Evolutionary conservation across 768 basidiomycete genomes (phyloP).

Genomic region (Boletus sp.): DNA sequence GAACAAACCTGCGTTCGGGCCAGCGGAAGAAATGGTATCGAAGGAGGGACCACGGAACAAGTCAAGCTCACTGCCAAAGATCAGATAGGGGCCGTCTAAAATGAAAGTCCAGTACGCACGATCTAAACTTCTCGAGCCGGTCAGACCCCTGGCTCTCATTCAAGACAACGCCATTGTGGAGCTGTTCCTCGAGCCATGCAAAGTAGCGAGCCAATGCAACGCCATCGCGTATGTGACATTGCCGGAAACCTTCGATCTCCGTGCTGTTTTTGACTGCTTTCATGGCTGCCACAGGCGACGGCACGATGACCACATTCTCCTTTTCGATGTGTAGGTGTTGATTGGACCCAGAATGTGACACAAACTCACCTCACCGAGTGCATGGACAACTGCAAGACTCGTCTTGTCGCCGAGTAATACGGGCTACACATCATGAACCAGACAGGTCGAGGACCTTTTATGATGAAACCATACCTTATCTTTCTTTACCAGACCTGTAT

Average conservation of each 20-base stretch:
- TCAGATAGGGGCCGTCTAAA: not conserved
- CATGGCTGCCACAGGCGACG: conserved; percentile 74
- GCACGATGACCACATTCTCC: conserved; percentile 57
- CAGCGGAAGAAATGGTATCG: conserved; percentile 86
- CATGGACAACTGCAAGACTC: conserved; percentile 77
- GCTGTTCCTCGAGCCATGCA: conserved; percentile 87
- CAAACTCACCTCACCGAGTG: conserved; percentile 60
- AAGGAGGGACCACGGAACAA: conserved; percentile 89
- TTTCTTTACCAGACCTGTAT: conserved; percentile 32
- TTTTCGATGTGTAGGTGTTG: conserved; percentile 18
- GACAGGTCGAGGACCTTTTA: not conserved
- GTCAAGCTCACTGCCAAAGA: conserved; percentile 56
- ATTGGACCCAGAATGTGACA: not conserved
- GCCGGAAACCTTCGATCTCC: conserved; percentile 88
- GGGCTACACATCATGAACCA: conserved; percentile 41
- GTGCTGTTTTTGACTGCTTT: conserved; percentile 78
- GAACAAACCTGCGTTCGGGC: conserved; percentile 80
- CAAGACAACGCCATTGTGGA: conserved; percentile 56
- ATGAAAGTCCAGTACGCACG: conserved; percentile 46
- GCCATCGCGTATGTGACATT: conserved; percentile 86
- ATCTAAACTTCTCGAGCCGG: conserved; percentile 74
- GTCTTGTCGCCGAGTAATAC: conserved; percentile 75
- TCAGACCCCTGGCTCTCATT: conserved; percentile 81
- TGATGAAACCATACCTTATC: conserved; percentile 26
- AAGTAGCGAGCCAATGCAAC: conserved; percentile 87